Percentiles rank a stretch among this genome's conserved stretches.
Evolutionary conservation across 768 basidiomycete species (phyloP).

Genomic region (Leucocoprinus sp.): DNA sequence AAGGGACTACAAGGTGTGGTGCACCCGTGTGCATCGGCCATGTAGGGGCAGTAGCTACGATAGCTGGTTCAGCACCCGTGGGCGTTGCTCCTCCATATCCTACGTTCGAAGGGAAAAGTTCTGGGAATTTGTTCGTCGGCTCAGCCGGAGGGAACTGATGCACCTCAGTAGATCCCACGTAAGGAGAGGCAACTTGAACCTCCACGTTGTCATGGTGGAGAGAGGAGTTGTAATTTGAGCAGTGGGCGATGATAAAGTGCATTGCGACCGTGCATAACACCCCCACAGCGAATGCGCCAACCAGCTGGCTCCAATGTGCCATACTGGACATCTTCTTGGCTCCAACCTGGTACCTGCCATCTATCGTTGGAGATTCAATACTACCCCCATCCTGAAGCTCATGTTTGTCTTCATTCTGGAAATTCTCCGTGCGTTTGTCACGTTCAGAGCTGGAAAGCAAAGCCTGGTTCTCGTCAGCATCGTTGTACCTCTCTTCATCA

Average conservation of each 20-base stretch:
- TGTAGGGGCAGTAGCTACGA: constrained; percentile 67
- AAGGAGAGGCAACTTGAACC: constrained; percentile 42
- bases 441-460: neutral
- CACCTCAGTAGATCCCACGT: constrained; percentile 63
- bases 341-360: neutral
- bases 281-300: constrained; percentile 8
- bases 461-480: constrained; percentile 6
- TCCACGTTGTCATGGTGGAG: neutral
- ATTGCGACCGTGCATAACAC: constrained; percentile 9
- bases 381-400: neutral
- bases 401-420: neutral
- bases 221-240: neutral
- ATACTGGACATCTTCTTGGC: constrained; percentile 5
- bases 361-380: neutral
- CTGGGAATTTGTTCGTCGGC: constrained; percentile 66
- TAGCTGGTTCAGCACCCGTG: constrained; percentile 69
- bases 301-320: constrained; percentile 4
- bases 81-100: constrained; percentile 74
- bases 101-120: constrained; percentile 68
- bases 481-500: constrained; percentile 7
- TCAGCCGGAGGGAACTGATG: constrained; percentile 65
- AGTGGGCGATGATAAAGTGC: constrained; percentile 4
- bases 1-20: constrained; percentile 52
- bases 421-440: neutral
- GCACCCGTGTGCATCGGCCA: constrained; percentile 73